Conservation (phyloP, 2,329 filamentous ascomycete genomes). For the Aspergillus sp. region DNA sequence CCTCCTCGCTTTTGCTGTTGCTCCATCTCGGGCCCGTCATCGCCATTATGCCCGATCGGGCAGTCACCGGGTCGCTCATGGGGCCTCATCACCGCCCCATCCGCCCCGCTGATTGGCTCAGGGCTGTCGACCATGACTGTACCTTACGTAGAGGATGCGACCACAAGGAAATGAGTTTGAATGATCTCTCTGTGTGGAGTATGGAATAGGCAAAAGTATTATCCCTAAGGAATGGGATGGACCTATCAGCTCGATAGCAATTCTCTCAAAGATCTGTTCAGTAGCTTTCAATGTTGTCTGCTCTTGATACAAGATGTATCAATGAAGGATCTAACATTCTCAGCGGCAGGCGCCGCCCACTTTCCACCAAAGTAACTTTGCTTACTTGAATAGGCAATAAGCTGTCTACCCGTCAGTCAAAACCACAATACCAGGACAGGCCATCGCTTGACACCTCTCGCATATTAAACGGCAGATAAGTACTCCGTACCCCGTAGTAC, state of each 20-base stretch:
- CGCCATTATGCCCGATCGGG: constrained; percentile 14
- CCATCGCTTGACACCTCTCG: background rate
- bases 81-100: background rate
- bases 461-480: background rate
- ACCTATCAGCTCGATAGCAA: too few relatives aligned
- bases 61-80: background rate
- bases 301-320: background rate
- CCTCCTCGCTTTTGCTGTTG: constrained; percentile 18
- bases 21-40: background rate
- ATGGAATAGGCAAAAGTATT: background rate
- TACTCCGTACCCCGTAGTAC: background rate
- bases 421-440: background rate
- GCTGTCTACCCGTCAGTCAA: background rate
- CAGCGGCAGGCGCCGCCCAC: background rate
- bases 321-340: background rate
- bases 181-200: background rate
- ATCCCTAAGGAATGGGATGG: background rate
- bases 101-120: background rate
- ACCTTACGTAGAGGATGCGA: background rate
- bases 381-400: background rate
- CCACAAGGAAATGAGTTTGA: background rate
- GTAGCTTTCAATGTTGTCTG: too few relatives aligned
- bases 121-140: background rate
- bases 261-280: too few relatives aligned
- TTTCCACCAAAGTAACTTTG: background rate